Evolutionary conservation across 1,139 yeast genomes (phyloP).

Genomic region (Hyphopichia fennica): DNA sequence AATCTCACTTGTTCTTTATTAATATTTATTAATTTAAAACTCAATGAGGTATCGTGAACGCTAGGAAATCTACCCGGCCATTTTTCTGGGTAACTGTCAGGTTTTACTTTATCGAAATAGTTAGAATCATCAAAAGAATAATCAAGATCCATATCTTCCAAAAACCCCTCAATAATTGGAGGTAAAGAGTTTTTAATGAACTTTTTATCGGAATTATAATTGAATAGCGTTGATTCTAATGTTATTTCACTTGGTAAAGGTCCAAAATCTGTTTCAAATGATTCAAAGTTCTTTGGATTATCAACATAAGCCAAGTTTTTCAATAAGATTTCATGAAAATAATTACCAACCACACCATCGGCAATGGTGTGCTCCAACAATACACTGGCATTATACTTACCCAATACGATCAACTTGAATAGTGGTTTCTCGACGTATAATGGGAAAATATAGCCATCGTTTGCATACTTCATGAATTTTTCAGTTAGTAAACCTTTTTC

Average conservation of each 20-base stretch:
- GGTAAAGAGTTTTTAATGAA: slow-evolving; percentile 29
- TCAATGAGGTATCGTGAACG: slow-evolving; percentile 16
- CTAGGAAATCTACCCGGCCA: slow-evolving; percentile 38
- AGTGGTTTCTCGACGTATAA: slow-evolving; percentile 29
- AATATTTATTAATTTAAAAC: slow-evolving; percentile 34
- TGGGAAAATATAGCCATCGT: slow-evolving; percentile 19
- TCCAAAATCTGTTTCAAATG: slow-evolving; percentile 2
- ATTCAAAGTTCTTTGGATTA: slow-evolving; percentile 10
- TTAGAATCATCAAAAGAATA: slow-evolving; percentile 24
- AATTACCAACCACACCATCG: slow-evolving; percentile 43
- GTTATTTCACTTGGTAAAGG: slow-evolving; percentile 4
- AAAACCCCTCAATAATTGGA: slow-evolving; percentile 32
- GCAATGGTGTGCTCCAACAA: slow-evolving; percentile 42
- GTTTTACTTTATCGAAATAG: slow-evolving; percentile 23
- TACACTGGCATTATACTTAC: slow-evolving; percentile 22
- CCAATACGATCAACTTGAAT: slow-evolving; percentile 27
- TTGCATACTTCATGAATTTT: slow-evolving; percentile 25
- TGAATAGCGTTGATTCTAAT: slow-evolving; percentile 18
- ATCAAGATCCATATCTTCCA: slow-evolving; percentile 24
- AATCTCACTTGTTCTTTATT: slow-evolving; percentile 20
- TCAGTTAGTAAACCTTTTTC: slow-evolving; percentile 23
- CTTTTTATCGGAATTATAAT: slow-evolving; percentile 17
- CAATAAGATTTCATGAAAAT: slow-evolving; percentile 38
- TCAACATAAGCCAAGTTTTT: slow-evolving; percentile 25
- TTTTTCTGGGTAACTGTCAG: slow-evolving; percentile 14